Evolutionary conservation across 2,329 filamentous ascomycete genomes (phyloP).

Genomic region (Xylaria sp.): DNA sequence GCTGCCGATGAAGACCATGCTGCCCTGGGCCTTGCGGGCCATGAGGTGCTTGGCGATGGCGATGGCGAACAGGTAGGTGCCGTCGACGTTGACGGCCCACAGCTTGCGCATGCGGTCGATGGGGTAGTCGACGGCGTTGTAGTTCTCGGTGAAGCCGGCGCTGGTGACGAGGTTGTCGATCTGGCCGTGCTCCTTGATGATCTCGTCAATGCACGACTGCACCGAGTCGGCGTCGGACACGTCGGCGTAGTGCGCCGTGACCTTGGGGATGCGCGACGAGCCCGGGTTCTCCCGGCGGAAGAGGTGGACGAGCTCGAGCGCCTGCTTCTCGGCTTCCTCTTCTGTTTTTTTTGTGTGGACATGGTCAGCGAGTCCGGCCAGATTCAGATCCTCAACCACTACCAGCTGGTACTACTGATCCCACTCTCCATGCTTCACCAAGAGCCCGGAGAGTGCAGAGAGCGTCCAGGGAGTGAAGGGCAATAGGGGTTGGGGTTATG

Average conservation of each 20-base stretch:
- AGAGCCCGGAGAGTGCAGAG: no score
- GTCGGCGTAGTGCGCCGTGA: constrained; percentile 91
- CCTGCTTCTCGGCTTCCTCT: constrained; percentile 84
- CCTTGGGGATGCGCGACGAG: constrained; percentile 76
- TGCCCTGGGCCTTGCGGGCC: constrained; percentile 80
- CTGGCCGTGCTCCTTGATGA: constrained; percentile 77
- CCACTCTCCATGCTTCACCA: no score
- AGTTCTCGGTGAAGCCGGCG: constrained; percentile 97
- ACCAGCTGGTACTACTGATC: not conserved
- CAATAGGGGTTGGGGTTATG: no score
- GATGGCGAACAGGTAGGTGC: constrained; percentile 89
- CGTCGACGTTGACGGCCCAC: constrained; percentile 92
- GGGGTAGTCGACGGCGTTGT: constrained; percentile 89
- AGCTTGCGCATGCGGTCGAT: constrained; percentile 92
- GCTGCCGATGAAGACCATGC: constrained; percentile 93
- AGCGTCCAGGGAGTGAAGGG: not conserved
- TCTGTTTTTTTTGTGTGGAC: constrained; percentile 59
- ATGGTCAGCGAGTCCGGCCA: constrained; percentile 35
- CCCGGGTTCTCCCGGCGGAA: constrained; percentile 85
- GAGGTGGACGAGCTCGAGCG: constrained; percentile 75
- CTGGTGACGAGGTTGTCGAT: constrained; percentile 94
- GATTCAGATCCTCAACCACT: not conserved
- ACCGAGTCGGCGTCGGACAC: constrained; percentile 85
- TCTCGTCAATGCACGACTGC: constrained; percentile 75
- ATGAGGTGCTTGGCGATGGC: constrained; percentile 89